Percentiles rank a stretch among this genome's conserved stretches.
These are phyloP conservation scores for Panaeolus papilionaceus DNA, from an alignment of 768 basidiomycete genomes.

Conservation along the genomic window DNA sequence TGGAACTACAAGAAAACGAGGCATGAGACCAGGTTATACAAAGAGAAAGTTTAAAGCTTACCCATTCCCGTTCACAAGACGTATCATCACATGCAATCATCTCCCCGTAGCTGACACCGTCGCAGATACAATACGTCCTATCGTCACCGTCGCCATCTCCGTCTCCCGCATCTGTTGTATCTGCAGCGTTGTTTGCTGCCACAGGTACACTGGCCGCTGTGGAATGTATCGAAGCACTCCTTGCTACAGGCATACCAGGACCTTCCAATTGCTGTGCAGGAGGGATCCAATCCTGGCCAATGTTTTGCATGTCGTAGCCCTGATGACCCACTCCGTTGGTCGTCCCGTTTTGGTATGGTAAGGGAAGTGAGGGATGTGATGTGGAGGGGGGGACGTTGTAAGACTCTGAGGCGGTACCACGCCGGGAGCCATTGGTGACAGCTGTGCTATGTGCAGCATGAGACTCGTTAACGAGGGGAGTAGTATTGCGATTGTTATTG, in stretches of 20 bases:
- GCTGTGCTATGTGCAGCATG: conserved; percentile 32
- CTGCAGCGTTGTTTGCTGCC: conserved; percentile 40
- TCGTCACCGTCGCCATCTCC: conserved; percentile 66
- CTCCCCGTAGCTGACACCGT: conserved; percentile 85
- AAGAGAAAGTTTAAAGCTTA: conserved; percentile 48
- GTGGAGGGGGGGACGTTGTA: conserved; percentile 58
- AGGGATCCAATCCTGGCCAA: conserved; percentile 56
- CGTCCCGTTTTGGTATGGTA: conserved; percentile 42
- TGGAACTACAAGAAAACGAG: conserved; percentile 65
- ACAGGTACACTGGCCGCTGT: conserved; percentile 39
- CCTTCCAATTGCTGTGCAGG: conserved; percentile 69
- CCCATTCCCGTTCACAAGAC: conserved; percentile 89
- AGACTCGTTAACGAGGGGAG: conserved; percentile 43
- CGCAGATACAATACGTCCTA: conserved; percentile 85
- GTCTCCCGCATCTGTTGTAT: conserved; percentile 50
- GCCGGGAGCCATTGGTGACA: conserved; percentile 39
- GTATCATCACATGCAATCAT: conserved; percentile 94
- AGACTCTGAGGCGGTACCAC: conserved; percentile 39
- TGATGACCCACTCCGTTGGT: conserved; percentile 39
- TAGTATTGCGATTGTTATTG: conserved; percentile 46
- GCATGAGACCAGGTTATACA: conserved; percentile 19
- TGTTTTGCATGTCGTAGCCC: conserved; percentile 45
- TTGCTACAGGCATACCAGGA: conserved; percentile 77
- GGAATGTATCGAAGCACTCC: conserved; percentile 45
- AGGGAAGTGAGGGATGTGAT: conserved; percentile 62